Base-by-base conservation (phyloP, 1,284 basidiomycete genomes). In the Ceratobasidium sp. region DNA sequence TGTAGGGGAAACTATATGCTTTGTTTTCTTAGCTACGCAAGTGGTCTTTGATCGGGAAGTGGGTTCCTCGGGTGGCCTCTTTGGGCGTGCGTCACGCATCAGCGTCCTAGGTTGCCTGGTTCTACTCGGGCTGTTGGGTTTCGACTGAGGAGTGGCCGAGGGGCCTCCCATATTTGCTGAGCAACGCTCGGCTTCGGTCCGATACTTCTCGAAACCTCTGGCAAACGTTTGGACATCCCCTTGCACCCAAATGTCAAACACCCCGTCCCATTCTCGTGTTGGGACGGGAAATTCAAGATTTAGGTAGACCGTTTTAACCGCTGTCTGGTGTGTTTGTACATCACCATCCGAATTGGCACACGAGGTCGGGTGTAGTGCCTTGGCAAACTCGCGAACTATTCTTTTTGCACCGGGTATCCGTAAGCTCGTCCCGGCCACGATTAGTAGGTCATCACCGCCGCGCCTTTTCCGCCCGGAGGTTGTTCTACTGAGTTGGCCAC, bases 341-440 rank as follows among this genome's bases (percentile, higher is more conserved):
- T 64, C 47, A 64, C 52, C 62, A 27, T 75, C 77, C 70, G 36
- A 27, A n/a, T 74, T 74, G 11, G 77, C 74, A 46, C 6, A 21
- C 4, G 16, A n/a, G 27, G 75, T 71, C 9, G 69, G 56, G 25
- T 71, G 68, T 11, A 72, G 68, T n/a, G 72, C 56, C 64, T 73
- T 68, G 67, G 72, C 58, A 68, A 64, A 49, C 77, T 97, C 93
- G 71, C 92, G 86, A 30, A 96, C 92, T 76, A 98, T 91, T 72
- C 91, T 83, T 78, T 96, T 97, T 56, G 95, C 95, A 9, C 95
- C 95, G 1, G 93, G 93, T 8, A 98, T 91, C 72, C 88, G 85
- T 67, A 98, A 80, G 75, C 89, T 93, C 54, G 95, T 97, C 39
- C 95, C 95, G 14, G 93, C 93, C 8, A 98, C 95, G 56, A 98